phyloP scores from a whole-genome alignment of 148 eudicot genomes.

The Silene latifolia region DNA sequence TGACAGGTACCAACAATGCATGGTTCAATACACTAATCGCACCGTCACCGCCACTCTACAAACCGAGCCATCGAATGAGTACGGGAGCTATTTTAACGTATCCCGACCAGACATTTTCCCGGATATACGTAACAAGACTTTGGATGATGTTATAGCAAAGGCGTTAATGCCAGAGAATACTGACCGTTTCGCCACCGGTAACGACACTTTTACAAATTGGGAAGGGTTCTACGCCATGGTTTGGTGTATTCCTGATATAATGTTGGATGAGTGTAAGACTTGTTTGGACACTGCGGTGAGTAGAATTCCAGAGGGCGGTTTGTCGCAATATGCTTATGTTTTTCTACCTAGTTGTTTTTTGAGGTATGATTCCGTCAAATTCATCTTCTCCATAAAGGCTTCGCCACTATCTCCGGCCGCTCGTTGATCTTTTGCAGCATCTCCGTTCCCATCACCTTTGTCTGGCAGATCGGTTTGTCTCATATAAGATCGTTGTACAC shows the following conservation, averaged over 20 bases:
- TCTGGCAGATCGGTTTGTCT: background rate
- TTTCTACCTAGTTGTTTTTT: background rate
- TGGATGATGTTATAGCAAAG: slow-evolving; percentile 8
- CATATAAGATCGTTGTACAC: too few species aligned
- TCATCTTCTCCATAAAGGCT: background rate
- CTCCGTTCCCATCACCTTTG: background rate
- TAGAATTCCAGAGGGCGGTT: background rate
- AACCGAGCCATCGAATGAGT: background rate
- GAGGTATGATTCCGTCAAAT: slow-evolving; percentile 9
- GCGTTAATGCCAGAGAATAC: background rate
- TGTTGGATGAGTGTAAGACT: background rate
- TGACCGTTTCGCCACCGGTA: background rate
- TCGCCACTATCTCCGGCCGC: background rate
- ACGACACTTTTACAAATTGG: background rate
- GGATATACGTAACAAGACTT: background rate
- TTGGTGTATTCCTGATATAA: slow-evolving; percentile 19
- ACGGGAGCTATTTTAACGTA: background rate
- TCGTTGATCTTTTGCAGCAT: background rate
- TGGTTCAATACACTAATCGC: slow-evolving; percentile 22
- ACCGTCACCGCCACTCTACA: slow-evolving; percentile 5
- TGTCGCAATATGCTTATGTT: background rate
- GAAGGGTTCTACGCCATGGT: slow-evolving; percentile 15
- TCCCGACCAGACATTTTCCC: slow-evolving; percentile 14
- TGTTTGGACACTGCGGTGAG: slow-evolving; percentile 7
- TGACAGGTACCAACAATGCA: slow-evolving; percentile 19